Conservation (phyloP, 2,329 filamentous ascomycete species). For the Tolypocladium ophioglossoides region DNA sequence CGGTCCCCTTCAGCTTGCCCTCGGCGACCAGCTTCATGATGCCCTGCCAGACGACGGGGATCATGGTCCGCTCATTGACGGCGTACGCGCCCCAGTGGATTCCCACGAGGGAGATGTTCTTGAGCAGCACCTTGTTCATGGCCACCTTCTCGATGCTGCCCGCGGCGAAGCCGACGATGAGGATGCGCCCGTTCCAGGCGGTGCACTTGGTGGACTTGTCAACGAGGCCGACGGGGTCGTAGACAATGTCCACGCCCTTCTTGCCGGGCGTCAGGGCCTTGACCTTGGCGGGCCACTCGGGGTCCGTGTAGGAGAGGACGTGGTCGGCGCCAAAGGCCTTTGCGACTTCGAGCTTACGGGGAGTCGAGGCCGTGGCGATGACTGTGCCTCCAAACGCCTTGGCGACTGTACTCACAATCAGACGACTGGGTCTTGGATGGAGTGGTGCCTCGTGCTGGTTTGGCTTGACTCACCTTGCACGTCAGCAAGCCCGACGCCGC, state of each 20-base stretch:
- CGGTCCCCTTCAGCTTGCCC: slow-evolving; percentile 72
- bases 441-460: neutral
- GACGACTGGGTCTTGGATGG: neutral
- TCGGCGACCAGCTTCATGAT: slow-evolving; percentile 67
- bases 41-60: slow-evolving; percentile 69
- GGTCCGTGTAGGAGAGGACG: slow-evolving; percentile 62
- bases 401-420: slow-evolving; percentile 45
- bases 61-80: slow-evolving; percentile 57
- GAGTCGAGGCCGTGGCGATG: slow-evolving; percentile 79
- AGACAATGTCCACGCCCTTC: slow-evolving; percentile 79
- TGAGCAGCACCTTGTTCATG: slow-evolving; percentile 83
- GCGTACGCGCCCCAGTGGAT: slow-evolving; percentile 87
- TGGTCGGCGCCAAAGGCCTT: slow-evolving; percentile 76
- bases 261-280: slow-evolving; percentile 66
- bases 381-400: slow-evolving; percentile 88
- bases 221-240: slow-evolving; percentile 86
- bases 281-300: slow-evolving; percentile 55
- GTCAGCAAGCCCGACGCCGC: slow-evolving; percentile 81
- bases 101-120: slow-evolving; percentile 86
- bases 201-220: slow-evolving; percentile 83
- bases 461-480: slow-evolving; percentile 51
- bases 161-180: slow-evolving; percentile 78
- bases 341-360: slow-evolving; percentile 72
- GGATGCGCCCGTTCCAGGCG: slow-evolving; percentile 81
- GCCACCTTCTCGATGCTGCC: slow-evolving; percentile 78